Base-by-base conservation (phyloP, 495 filamentous ascomycete genomes). In the Penicillium waksmanii region DNA sequence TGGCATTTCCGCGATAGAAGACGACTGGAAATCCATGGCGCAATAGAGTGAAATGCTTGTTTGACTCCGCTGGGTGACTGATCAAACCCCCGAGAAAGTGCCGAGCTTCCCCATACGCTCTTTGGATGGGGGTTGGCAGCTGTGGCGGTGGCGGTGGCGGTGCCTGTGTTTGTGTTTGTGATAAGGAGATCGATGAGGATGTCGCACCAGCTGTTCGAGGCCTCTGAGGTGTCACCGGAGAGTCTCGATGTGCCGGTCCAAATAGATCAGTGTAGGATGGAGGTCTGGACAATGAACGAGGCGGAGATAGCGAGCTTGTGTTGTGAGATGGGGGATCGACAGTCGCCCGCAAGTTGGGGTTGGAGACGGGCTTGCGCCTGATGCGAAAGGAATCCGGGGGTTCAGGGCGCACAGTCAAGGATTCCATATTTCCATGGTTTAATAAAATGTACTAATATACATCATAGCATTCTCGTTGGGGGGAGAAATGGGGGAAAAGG, bases 81-180 rank as follows among this genome's bases (percentile, higher is more conserved):
- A 90, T 78, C 33, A 90, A 71, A 4, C 87, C 86, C 2, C 82
- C 83, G 19, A 87, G 81, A 50, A 89, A 86, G 66, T 89, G 82
- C 11, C 80, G 77, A 0, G 84, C 81, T 61, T 87, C 84, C 11
- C 78, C 75, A 15, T 85, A 73, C 58, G 81, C 82, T 9, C 76
- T 75, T 56, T 74, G 70, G 25, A 69, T 58, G 23, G 66, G 50
- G 5, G 66, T 64, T 8, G 62, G 53, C 18, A 53, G 35, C n/a
- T 53, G 53, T 2, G 19, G 60, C 25, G 25, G 66, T 13, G 59
- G 34, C 23, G 55, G 55, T 3, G 61, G 21, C 18, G 55, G 47
- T 36, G 62, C 10, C 31, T 53, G 17, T 34, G 57, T 23, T 23
- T 23, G 23, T 23, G 23, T 3, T 23, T 23, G 42, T 13, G 48